These are phyloP conservation scores for Monilinia laxa DNA, from an alignment of 2,329 filamentous ascomycete species.

Conservation along the genomic window DNA sequence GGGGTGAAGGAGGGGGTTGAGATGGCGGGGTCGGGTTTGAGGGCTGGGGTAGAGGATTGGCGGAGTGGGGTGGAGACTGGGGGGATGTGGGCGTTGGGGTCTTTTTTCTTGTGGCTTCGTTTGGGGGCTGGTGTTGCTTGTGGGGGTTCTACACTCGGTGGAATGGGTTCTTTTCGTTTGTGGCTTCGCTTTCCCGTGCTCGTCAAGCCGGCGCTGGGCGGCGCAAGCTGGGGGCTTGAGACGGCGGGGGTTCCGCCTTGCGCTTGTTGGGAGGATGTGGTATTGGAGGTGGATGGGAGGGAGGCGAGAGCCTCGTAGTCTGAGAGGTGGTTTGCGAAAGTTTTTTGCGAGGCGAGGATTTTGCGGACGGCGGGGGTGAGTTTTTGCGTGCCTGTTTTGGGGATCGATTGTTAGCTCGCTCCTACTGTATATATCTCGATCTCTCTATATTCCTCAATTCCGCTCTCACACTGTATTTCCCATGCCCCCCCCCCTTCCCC, in stretches of 20 bases:
- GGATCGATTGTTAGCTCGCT: too few relatives aligned
- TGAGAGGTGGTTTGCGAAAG: constrained; percentile 78
- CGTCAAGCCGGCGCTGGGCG: constrained; percentile 29
- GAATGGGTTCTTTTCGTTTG: constrained; percentile 13
- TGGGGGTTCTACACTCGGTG: not conserved
- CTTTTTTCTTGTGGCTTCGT: constrained; percentile 37
- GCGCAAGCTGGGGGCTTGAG: constrained; percentile 33
- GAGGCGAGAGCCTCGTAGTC: constrained; percentile 66
- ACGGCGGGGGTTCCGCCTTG: constrained; percentile 21
- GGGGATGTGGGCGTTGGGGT: constrained; percentile 23
- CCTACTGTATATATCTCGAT: too few relatives aligned
- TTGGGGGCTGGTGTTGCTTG: not conserved
- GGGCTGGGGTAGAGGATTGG: not conserved
- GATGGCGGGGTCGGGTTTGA: not conserved
- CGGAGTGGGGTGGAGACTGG: not conserved
- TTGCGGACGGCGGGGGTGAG: constrained; percentile 60
- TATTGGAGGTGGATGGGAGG: constrained; percentile 42
- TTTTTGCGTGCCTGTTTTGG: constrained; percentile 25
- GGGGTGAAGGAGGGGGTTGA: constrained; percentile 7
- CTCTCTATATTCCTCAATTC: too few relatives aligned
- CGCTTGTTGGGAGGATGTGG: constrained; percentile 29
- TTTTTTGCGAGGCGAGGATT: constrained; percentile 78
- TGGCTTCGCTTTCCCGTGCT: constrained; percentile 31
- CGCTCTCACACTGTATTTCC: too few relatives aligned
- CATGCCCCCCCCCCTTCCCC: too few relatives aligned